A percentile compares a stretch with the other conserved stretches of the same genome.
phyloP scores from a whole-genome alignment of 2,329 filamentous ascomycete species.

The Chaetomium strumarium region DNA sequence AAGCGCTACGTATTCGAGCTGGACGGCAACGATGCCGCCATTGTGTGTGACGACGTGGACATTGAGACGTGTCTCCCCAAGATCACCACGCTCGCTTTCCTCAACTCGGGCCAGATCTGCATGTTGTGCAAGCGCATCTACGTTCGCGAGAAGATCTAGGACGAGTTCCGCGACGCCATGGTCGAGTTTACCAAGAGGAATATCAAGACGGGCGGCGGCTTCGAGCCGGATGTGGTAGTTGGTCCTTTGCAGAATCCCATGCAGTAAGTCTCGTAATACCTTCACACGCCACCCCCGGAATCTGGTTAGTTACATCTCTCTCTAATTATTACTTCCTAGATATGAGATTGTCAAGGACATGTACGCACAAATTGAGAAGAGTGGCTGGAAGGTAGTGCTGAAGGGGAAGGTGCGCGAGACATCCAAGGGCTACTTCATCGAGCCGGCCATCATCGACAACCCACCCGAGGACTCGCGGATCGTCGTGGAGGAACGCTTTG shows the following conservation, averaged over 20 bases:
- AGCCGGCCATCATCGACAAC: slow-evolving; percentile 55
- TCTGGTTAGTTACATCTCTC: no score
- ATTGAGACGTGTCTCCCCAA: slow-evolving; percentile 34
- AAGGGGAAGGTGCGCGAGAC: slow-evolving; percentile 33
- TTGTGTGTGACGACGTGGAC: slow-evolving; percentile 42
- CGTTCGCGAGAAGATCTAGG: slow-evolving; percentile 48
- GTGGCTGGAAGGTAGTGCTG: slow-evolving; percentile 41
- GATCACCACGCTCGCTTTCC: slow-evolving; percentile 46
- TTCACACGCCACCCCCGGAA: no score
- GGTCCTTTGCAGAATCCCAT: slow-evolving; percentile 56
- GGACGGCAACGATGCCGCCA: slow-evolving; percentile 44
- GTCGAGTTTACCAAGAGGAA: slow-evolving; percentile 39
- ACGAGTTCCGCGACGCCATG: slow-evolving; percentile 41
- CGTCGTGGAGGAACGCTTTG: slow-evolving; percentile 50
- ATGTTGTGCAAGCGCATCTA: slow-evolving; percentile 49
- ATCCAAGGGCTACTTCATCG: slow-evolving; percentile 49
- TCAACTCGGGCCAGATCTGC: slow-evolving; percentile 54
- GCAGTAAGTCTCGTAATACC: slow-evolving; percentile 32
- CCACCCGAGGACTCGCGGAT: slow-evolving; percentile 52
- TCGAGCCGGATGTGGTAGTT: slow-evolving; percentile 37
- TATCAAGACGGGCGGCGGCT: slow-evolving; percentile 40
- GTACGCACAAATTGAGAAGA: slow-evolving; percentile 42
- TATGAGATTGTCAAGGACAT: slow-evolving; percentile 45
- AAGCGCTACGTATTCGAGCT: slow-evolving; percentile 43
- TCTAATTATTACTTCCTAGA: neutral